Conservation (phyloP, 179 eudicot species). For the Spinacia oleracea region DNA sequence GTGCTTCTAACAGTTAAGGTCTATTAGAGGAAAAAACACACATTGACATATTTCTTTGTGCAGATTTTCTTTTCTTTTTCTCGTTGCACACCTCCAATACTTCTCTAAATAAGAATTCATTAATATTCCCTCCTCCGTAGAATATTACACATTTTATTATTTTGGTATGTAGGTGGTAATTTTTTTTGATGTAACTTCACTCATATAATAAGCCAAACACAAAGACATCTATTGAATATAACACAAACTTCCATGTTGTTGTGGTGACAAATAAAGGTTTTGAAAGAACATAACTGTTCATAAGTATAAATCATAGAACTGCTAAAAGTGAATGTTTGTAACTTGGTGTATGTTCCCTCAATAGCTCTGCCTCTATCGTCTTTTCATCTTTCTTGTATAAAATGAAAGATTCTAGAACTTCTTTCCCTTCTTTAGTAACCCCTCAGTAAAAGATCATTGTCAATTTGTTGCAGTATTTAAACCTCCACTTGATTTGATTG, state of each 20-base stretch:
- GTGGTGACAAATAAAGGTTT: not conserved
- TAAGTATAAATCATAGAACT: not conserved
- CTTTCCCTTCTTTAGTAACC: not conserved
- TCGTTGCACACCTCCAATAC: not conserved
- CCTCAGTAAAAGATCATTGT: not conserved
- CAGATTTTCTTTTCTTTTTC: not conserved
- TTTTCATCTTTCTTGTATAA: not conserved
- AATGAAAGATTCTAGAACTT: not conserved
- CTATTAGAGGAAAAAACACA: not conserved
- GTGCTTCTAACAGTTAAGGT: not conserved
- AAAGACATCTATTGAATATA: slow-evolving; percentile 4
- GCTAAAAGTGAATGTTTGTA: not conserved
- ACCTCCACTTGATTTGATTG: slow-evolving; percentile 26
- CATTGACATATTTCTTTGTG: not conserved
- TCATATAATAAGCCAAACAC: slow-evolving; percentile 7
- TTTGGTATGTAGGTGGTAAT: not conserved
- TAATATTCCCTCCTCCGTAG: not conserved
- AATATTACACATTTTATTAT: not conserved
- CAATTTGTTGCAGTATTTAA: slow-evolving; percentile 7
- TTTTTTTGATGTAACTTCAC: not conserved
- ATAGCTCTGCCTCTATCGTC: not conserved
- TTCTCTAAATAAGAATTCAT: not conserved
- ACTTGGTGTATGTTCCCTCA: not conserved
- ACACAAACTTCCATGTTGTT: not conserved
- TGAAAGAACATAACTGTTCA: not conserved